A percentile compares a stretch with the other conserved stretches of the same genome.
Evolutionary conservation across 2,329 filamentous ascomycete genomes (phyloP).

Genomic region (Akanthomyces lecanii): DNA sequence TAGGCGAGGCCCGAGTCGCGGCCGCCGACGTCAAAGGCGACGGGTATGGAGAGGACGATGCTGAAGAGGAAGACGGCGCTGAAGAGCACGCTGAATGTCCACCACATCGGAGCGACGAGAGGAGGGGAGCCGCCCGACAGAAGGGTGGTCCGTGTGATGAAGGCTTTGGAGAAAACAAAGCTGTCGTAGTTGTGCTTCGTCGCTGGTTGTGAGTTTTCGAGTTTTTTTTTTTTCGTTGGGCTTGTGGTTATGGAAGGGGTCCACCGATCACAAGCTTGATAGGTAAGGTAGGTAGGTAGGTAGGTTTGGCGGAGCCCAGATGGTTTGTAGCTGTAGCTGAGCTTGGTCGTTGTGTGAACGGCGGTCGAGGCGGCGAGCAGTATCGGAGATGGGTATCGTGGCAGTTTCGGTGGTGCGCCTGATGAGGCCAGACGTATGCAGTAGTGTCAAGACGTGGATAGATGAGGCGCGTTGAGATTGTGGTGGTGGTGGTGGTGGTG

Average conservation of each 20-base stretch:
- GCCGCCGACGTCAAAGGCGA: conserved; percentile 96
- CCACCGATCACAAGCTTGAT: conserved; percentile 16
- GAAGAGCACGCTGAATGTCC: conserved; percentile 73
- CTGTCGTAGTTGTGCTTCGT: conserved; percentile 3
- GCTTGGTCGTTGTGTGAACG: background rate
- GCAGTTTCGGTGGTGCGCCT: background rate
- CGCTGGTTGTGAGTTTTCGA: background rate
- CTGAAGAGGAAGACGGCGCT: conserved; percentile 83
- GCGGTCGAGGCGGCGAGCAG: background rate
- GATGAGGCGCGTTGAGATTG: conserved; percentile 5
- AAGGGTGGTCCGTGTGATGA: background rate
- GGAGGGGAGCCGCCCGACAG: conserved; percentile 10
- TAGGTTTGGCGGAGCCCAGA: conserved; percentile 3
- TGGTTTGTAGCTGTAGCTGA: background rate
- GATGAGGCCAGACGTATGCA: background rate
- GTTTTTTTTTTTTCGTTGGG: background rate
- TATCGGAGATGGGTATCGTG: background rate
- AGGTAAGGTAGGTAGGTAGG: background rate
- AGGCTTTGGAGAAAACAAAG: background rate
- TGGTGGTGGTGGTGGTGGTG: conserved; percentile 7
- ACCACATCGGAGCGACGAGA: conserved; percentile 61
- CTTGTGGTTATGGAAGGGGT: conserved; percentile 13
- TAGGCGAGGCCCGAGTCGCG: conserved; percentile 91
- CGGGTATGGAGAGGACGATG: conserved; percentile 91
- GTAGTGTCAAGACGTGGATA: background rate